These are phyloP conservation scores for Ophiocordyceps sinensis DNA, from an alignment of 2,329 filamentous ascomycete species.

Conservation along the genomic window DNA sequence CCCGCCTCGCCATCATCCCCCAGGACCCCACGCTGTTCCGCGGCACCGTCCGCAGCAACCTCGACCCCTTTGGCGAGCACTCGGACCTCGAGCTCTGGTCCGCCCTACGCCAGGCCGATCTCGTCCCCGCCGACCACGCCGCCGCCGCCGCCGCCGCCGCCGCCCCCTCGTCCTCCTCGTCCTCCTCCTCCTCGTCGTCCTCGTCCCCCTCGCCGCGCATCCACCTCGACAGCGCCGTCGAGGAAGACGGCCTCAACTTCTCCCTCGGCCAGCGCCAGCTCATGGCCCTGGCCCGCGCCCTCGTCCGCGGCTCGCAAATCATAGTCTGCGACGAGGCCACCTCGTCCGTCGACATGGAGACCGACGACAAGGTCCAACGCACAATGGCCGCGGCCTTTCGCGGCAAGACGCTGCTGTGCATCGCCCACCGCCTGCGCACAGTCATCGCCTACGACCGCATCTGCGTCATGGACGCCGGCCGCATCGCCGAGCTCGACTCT, in stretches of 20 bases:
- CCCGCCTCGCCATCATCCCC: constrained; percentile 66
- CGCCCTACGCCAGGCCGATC: constrained; percentile 61
- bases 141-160: constrained; percentile 33
- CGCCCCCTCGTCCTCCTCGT: constrained; percentile 56
- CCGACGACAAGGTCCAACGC: constrained; percentile 84
- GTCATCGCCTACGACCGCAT: constrained; percentile 93
- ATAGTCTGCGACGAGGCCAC: constrained; percentile 97
- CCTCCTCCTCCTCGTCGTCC: constrained; percentile 48
- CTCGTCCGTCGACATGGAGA: constrained; percentile 86
- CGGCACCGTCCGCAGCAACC: constrained; percentile 64
- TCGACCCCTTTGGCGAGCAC: constrained; percentile 71
- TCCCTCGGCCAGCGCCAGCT: constrained; percentile 89
- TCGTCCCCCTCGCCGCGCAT: constrained; percentile 60
- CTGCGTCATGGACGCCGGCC: constrained; percentile 85
- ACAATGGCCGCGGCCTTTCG: constrained; percentile 77
- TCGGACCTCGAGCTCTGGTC: constrained; percentile 66
- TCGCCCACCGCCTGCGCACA: constrained; percentile 81
- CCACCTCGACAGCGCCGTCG: constrained; percentile 70
- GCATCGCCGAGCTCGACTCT: constrained; percentile 73
- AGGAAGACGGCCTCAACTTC: constrained; percentile 93
- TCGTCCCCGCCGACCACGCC: constrained; percentile 45
- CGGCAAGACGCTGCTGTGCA: constrained; percentile 80
- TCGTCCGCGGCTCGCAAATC: constrained; percentile 77
- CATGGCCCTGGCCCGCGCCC: constrained; percentile 82
- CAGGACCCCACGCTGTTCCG: constrained; percentile 56